These are phyloP conservation scores for Solanum ossicruentum DNA, from an alignment of 257 asterid species.

Conservation along the genomic window DNA sequence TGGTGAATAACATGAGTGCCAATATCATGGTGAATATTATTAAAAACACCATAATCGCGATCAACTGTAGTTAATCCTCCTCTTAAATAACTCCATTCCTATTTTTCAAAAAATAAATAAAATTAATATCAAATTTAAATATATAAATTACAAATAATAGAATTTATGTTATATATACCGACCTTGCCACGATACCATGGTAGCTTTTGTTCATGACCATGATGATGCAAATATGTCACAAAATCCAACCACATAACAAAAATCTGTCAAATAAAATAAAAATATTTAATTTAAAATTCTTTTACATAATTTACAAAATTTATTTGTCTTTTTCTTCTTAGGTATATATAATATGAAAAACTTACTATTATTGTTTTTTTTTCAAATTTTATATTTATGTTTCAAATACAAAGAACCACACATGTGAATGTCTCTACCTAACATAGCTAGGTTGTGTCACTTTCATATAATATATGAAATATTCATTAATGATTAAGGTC, in stretches of 20 bases:
- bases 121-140: neutral
- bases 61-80: conserved; percentile 86
- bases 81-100: conserved; percentile 87
- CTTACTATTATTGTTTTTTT: neutral
- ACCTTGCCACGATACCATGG: conserved; percentile 96
- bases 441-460: neutral
- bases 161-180: neutral
- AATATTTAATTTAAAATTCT: neutral
- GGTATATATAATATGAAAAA: too few relatives aligned
- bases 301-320: neutral
- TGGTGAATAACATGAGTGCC: conserved; percentile 91
- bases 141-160: neutral
- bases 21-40: conserved; percentile 74
- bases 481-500: neutral
- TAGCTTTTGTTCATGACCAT: conserved; percentile 61
- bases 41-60: conserved; percentile 68
- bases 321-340: too few relatives aligned
- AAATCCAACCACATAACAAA: conserved; percentile 74
- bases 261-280: conserved; percentile 21
- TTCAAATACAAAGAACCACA: neutral
- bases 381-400: neutral
- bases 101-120: neutral
- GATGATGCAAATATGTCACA: conserved; percentile 82
- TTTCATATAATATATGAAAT: neutral
- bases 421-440: neutral